Percentiles rank a stretch among this genome's conserved stretches.
Evolutionary conservation across 75 land plant genomes (phyloP).

Genomic region (Sequoiadendron giganteum): DNA sequence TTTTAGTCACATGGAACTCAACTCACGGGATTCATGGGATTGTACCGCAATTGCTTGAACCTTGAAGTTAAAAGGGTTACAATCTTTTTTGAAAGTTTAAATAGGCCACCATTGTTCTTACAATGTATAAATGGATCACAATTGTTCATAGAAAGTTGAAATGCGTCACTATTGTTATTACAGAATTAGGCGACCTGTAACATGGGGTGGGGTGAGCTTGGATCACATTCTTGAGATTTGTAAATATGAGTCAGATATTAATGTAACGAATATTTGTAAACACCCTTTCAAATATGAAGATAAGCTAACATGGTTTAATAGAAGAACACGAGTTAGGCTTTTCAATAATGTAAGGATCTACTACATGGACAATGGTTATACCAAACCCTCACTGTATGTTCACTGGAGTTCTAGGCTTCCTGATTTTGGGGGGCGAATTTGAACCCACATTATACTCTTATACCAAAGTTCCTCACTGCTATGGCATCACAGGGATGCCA

Average conservation of each 20-base stretch:
- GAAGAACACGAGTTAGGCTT: too few species aligned
- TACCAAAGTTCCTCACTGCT: neutral
- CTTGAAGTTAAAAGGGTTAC: neutral
- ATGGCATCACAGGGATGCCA: neutral
- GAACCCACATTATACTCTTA: neutral
- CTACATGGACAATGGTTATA: neutral
- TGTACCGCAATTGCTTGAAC: neutral
- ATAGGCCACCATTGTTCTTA: too few species aligned
- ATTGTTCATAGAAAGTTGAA: neutral
- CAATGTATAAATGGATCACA: too few species aligned
- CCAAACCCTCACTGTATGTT: neutral
- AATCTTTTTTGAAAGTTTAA: too few species aligned
- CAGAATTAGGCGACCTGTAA: neutral
- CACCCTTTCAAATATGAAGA: too few species aligned
- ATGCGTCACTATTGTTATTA: neutral
- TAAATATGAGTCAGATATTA: neutral
- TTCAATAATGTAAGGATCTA: too few species aligned
- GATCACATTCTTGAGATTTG: neutral
- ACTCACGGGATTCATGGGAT: too few species aligned
- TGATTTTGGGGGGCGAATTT: neutral
- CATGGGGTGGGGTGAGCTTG: neutral
- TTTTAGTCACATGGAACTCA: neutral
- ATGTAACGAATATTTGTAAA: neutral
- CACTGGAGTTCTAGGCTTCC: neutral
- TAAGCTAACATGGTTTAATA: too few species aligned